These are phyloP conservation scores for Neonectria faginata DNA, from an alignment of 2,329 filamentous ascomycete species.

Conservation along the genomic window DNA sequence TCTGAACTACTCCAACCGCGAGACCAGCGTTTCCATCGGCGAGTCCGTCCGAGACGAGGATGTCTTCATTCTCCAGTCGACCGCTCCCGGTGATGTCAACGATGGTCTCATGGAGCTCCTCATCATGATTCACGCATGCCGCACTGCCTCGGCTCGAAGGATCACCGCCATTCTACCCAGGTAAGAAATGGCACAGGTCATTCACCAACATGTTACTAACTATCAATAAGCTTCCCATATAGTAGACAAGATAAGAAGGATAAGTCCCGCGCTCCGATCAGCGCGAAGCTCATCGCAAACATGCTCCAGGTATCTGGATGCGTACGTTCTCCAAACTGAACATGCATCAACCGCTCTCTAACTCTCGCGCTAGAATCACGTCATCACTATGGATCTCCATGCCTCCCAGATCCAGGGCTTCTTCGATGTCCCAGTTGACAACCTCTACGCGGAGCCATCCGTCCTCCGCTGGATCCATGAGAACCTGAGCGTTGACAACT, in stretches of 20 bases:
- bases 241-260: constrained; percentile 98
- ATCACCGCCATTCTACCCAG: constrained; percentile 94
- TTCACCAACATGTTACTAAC: too few species aligned
- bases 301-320: constrained; percentile 97
- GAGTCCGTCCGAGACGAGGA: constrained; percentile 98
- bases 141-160: constrained; percentile 76
- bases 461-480: constrained; percentile 92
- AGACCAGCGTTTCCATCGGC: constrained; percentile 91
- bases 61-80: constrained; percentile 97
- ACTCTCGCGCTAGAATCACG: constrained; percentile 52
- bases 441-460: constrained; percentile 93
- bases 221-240: constrained; percentile 79
- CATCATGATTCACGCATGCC: constrained; percentile 97
- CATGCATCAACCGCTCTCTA: constrained; percentile 7
- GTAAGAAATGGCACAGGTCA: too few species aligned
- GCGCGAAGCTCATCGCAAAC: constrained; percentile 94
- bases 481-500: constrained; percentile 83
- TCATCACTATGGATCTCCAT: constrained; percentile 97
- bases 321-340: constrained; percentile 46
- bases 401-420: constrained; percentile 96
- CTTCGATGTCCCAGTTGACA: constrained; percentile 82
- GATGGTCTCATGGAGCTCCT: constrained; percentile 98
- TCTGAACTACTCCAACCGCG: constrained; percentile 87
- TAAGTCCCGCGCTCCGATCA: constrained; percentile 92
- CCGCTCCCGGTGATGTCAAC: constrained; percentile 95